Evolutionary conservation across 139 green algal species (phyloP).

Genomic region (Mesostigma viride): DNA sequence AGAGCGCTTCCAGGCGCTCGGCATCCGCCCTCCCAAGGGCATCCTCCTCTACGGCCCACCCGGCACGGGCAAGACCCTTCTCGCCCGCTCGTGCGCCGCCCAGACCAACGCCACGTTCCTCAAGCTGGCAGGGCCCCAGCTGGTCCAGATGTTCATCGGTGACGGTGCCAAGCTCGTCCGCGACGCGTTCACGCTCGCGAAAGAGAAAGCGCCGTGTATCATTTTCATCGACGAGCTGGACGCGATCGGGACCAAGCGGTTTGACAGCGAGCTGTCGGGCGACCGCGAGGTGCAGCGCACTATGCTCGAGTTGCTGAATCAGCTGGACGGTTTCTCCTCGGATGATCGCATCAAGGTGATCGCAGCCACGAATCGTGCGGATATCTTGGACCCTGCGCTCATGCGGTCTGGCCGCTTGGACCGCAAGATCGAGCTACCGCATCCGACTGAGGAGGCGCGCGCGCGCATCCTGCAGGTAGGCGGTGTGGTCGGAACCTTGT

Average conservation of each 20-base stretch:
- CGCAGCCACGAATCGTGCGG: constrained; percentile 92
- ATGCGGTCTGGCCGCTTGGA: constrained; percentile 90
- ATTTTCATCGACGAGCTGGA: constrained; percentile 99
- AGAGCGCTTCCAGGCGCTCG: constrained; percentile 78
- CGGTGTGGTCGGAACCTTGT: too few species aligned
- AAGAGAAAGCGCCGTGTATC: constrained; percentile 95
- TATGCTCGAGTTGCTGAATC: constrained; percentile 96
- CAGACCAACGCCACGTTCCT: constrained; percentile 98
- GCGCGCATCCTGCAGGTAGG: constrained; percentile 89
- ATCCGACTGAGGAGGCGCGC: constrained; percentile 89
- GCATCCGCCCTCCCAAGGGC: constrained; percentile 91
- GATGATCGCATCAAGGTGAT: constrained; percentile 88
- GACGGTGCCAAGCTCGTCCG: constrained; percentile 97
- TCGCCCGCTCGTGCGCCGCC: constrained; percentile 81
- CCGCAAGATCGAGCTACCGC: constrained; percentile 98
- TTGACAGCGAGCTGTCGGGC: constrained; percentile 72
- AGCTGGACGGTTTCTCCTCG: constrained; percentile 86
- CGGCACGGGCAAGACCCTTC: constrained; percentile 90
- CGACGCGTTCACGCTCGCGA: constrained; percentile 93
- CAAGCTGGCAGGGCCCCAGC: constrained; percentile 91
- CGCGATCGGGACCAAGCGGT: constrained; percentile 89
- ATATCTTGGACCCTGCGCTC: constrained; percentile 95
- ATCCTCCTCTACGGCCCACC: constrained; percentile 81
- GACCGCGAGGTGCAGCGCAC: constrained; percentile 94
- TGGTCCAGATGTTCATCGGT: constrained; percentile 97